Conservation (phyloP, 2,329 filamentous ascomycete species). For the Keithomyces neogunnii region DNA sequence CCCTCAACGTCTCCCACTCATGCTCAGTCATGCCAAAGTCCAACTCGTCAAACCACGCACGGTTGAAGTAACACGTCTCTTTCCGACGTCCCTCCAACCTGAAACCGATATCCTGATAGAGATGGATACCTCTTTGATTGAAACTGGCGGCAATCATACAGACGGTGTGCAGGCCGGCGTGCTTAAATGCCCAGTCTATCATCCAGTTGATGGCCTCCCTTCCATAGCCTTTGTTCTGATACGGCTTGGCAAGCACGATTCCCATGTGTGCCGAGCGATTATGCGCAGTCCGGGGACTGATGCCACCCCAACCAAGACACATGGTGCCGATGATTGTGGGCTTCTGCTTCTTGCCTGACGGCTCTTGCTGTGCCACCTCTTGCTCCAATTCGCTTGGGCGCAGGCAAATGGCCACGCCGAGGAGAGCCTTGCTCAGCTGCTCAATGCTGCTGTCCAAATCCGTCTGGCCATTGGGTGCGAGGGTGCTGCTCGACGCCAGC, state of each 20-base stretch:
- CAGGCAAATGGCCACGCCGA: slow-evolving; percentile 14
- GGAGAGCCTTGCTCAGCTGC: slow-evolving; percentile 9
- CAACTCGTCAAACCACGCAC: slow-evolving; percentile 27
- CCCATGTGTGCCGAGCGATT: slow-evolving; percentile 20
- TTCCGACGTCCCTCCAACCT: slow-evolving; percentile 30
- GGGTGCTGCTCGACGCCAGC: slow-evolving; percentile 4
- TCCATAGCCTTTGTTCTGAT: slow-evolving; percentile 35
- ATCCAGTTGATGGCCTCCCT: slow-evolving; percentile 37
- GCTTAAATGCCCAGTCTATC: slow-evolving; percentile 35
- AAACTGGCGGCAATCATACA: slow-evolving; percentile 30
- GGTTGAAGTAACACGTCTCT: slow-evolving; percentile 24
- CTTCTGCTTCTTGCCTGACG: slow-evolving; percentile 4
- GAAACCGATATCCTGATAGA: slow-evolving; percentile 38
- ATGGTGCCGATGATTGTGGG: slow-evolving; percentile 13
- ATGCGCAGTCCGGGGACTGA: slow-evolving; percentile 7
- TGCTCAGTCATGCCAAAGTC: slow-evolving; percentile 27
- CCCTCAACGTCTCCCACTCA: slow-evolving; percentile 22
- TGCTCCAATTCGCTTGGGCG: slow-evolving; percentile 4
- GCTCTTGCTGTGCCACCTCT: not conserved
- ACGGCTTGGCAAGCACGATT: slow-evolving; percentile 23
- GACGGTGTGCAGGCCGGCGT: slow-evolving; percentile 34
- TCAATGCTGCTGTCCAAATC: slow-evolving; percentile 9
- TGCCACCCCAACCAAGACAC: slow-evolving; percentile 12
- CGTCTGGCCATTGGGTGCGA: slow-evolving; percentile 8
- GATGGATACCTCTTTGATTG: slow-evolving; percentile 29